Conservation (phyloP, 257 asterid species). For the Plantago ovata region DNA sequence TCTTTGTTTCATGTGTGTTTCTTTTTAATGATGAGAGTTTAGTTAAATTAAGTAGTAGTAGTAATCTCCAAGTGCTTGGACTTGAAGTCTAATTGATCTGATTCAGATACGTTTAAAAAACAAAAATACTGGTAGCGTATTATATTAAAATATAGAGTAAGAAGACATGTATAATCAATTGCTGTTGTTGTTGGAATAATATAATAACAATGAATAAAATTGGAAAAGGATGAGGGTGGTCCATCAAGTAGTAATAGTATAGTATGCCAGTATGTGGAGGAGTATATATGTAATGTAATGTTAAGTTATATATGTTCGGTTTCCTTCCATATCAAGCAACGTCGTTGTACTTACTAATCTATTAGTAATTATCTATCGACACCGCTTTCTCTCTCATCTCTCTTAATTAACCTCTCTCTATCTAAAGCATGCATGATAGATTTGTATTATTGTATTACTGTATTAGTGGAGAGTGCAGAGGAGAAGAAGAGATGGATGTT, state of each 20-base stretch:
- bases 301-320: slow-evolving; percentile 44
- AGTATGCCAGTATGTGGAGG: too few relatives aligned
- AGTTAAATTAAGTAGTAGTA: too few relatives aligned
- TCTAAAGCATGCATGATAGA: slow-evolving; percentile 31
- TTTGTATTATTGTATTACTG: too few relatives aligned
- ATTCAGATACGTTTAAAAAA: too few relatives aligned
- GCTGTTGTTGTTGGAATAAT: not conserved
- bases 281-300: too few relatives aligned
- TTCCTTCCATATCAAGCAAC: slow-evolving; percentile 95
- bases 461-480: too few relatives aligned
- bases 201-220: not conserved
- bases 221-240: slow-evolving; percentile 49
- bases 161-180: too few relatives aligned
- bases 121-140: too few relatives aligned
- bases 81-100: slow-evolving; percentile 32
- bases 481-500: too few relatives aligned
- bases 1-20: slow-evolving; percentile 1
- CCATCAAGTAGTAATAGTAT: slow-evolving; percentile 48
- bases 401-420: too few relatives aligned
- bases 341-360: slow-evolving; percentile 22
- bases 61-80: slow-evolving; percentile 29
- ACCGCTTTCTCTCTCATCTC: slow-evolving; percentile 15
- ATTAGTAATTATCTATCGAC: too few relatives aligned
- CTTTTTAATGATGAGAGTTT: slow-evolving; percentile 1
- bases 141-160: too few relatives aligned